Evolutionary conservation across 2,329 filamentous ascomycete species (phyloP).

Genomic region (Arthrobotrys musiformis): DNA sequence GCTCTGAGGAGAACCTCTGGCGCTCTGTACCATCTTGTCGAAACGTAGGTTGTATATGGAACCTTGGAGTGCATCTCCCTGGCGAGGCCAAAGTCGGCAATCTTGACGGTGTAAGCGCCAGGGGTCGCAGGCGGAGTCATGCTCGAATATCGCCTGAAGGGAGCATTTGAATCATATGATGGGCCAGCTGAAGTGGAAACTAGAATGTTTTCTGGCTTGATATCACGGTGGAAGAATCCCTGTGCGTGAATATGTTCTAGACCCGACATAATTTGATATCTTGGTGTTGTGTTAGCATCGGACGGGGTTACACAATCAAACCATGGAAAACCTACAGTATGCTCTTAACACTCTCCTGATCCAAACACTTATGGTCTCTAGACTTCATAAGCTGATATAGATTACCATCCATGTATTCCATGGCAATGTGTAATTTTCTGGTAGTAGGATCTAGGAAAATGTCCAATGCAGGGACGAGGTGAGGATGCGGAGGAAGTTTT

Average conservation of each 20-base stretch:
- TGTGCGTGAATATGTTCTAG: conserved; percentile 97
- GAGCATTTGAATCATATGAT: conserved; percentile 79
- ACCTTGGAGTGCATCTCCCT: conserved; percentile 95
- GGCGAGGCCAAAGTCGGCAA: conserved; percentile 97
- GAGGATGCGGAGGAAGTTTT: conserved; percentile 84
- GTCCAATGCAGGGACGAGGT: conserved; percentile 95
- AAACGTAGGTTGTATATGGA: conserved; percentile 98
- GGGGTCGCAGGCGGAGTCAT: conserved; percentile 95
- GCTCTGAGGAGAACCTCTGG: conserved; percentile 93
- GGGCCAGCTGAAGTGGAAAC: conserved; percentile 82
- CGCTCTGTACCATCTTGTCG: conserved; percentile 93
- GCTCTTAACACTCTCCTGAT: conserved; percentile 93
- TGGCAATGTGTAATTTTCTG: conserved; percentile 96
- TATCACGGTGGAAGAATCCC: conserved; percentile 97
- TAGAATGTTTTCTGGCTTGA: conserved; percentile 98
- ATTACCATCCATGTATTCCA: conserved; percentile 99
- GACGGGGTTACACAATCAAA: background rate
- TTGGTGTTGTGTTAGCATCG: conserved; percentile 14
- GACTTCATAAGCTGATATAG: conserved; percentile 99
- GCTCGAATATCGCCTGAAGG: conserved; percentile 91
- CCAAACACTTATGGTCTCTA: conserved; percentile 91
- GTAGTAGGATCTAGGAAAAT: conserved; percentile 97
- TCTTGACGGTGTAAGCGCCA: conserved; percentile 94
- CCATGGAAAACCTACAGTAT: conserved; percentile 70
- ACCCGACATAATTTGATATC: conserved; percentile 92